Evolutionary conservation across 2,329 filamentous ascomycete genomes (phyloP).

Genomic region (Monilinia laxa): DNA sequence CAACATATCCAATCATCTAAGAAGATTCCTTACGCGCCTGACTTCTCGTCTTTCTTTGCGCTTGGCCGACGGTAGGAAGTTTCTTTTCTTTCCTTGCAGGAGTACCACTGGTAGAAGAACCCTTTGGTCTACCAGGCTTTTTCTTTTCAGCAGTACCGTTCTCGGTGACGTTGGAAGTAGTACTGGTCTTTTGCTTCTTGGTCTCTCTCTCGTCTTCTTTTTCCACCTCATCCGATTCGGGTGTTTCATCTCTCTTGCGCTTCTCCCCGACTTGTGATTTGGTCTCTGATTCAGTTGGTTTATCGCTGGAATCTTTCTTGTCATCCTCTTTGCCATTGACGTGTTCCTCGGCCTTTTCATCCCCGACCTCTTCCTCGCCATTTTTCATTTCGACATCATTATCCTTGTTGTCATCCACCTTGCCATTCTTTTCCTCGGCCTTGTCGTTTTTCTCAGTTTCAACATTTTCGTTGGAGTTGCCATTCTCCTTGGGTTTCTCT

Average conservation of each 20-base stretch:
- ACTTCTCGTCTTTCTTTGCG: slow-evolving; percentile 37
- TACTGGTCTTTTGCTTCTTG: slow-evolving; percentile 32
- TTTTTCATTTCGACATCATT: slow-evolving; percentile 22
- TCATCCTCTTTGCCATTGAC: slow-evolving; percentile 40
- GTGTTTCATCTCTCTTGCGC: slow-evolving; percentile 35
- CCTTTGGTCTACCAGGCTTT: slow-evolving; percentile 35
- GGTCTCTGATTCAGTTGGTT: slow-evolving; percentile 17
- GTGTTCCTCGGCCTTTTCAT: slow-evolving; percentile 30
- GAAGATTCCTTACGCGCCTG: slow-evolving; percentile 26
- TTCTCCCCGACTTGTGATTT: slow-evolving; percentile 33
- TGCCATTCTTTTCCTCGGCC: slow-evolving; percentile 26
- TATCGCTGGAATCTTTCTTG: slow-evolving; percentile 26
- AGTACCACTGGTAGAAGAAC: slow-evolving; percentile 4
- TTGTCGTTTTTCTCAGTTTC: slow-evolving; percentile 27
- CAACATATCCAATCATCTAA: background rate
- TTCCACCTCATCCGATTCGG: slow-evolving; percentile 28
- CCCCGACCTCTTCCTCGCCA: slow-evolving; percentile 37
- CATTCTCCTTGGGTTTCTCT: slow-evolving; percentile 27
- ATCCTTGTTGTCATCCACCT: slow-evolving; percentile 22
- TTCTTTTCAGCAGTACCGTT: slow-evolving; percentile 31
- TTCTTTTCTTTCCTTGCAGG: slow-evolving; percentile 38
- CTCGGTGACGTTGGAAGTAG: slow-evolving; percentile 20
- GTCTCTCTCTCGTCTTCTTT: slow-evolving; percentile 27
- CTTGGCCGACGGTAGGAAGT: slow-evolving; percentile 32
- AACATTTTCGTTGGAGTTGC: slow-evolving; percentile 28